Evolutionary conservation across 768 basidiomycete genomes (phyloP).

Genomic region (Xerocomus spinulosus): DNA sequence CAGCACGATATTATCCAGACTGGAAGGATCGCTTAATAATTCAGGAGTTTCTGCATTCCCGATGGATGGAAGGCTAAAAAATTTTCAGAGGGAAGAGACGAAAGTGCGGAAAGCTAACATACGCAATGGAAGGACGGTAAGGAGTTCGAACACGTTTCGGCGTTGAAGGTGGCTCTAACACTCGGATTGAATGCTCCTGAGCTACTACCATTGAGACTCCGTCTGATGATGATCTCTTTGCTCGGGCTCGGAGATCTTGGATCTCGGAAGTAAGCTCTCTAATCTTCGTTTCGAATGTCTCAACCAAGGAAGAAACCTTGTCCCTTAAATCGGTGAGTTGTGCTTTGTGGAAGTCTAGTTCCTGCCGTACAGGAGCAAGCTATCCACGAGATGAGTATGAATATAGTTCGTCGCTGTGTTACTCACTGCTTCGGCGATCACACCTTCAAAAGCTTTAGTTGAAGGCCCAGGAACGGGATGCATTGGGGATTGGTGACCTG

Average conservation of each 20-base stretch:
- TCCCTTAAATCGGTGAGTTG: slow-evolving; percentile 38
- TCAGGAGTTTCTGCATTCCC: slow-evolving; percentile 19
- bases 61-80: slow-evolving; percentile 16
- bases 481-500: slow-evolving; percentile 4
- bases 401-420: background rate
- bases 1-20: slow-evolving; percentile 12
- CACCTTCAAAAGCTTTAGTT: slow-evolving; percentile 12
- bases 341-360: slow-evolving; percentile 43
- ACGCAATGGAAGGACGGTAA: slow-evolving; percentile 23
- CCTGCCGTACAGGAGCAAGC: slow-evolving; percentile 51
- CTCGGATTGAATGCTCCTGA: slow-evolving; percentile 17
- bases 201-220: slow-evolving; percentile 6
- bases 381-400: slow-evolving; percentile 20
- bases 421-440: slow-evolving; percentile 31
- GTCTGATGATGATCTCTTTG: slow-evolving; percentile 8
- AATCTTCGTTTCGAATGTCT: slow-evolving; percentile 36
- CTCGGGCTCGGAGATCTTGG: slow-evolving; percentile 25
- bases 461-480: slow-evolving; percentile 4
- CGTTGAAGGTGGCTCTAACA: slow-evolving; percentile 31
- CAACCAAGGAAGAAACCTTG: slow-evolving; percentile 27
- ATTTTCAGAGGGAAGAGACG: slow-evolving; percentile 11
- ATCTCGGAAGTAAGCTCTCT: slow-evolving; percentile 34
- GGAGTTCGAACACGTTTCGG: slow-evolving; percentile 33
- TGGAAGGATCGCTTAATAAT: slow-evolving; percentile 18
- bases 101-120: slow-evolving; percentile 6